These are phyloP conservation scores for Starmera dryadoides DNA, from an alignment of 805 yeast genomes.

Conservation along the genomic window DNA sequence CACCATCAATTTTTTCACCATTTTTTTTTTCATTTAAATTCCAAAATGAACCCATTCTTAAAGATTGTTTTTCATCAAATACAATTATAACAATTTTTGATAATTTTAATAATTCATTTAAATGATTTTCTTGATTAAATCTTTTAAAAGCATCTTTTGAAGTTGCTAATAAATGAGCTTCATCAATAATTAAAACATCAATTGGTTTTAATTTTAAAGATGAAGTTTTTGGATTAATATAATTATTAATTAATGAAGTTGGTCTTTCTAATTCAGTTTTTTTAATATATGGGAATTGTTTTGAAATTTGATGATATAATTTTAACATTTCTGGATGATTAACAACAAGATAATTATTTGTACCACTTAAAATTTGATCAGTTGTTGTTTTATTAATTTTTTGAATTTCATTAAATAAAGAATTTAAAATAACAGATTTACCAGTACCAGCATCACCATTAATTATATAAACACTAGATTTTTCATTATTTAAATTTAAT, in stretches of 20 bases:
- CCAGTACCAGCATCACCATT: slow-evolving; percentile 46
- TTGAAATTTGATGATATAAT: slow-evolving; percentile 31
- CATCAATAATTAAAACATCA: slow-evolving; percentile 37
- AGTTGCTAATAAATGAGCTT: slow-evolving; percentile 37
- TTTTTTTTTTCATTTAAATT: slow-evolving; percentile 14
- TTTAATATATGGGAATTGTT: slow-evolving; percentile 27
- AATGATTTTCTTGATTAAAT: slow-evolving; percentile 36
- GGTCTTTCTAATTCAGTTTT: slow-evolving; percentile 37
- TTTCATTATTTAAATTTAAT: slow-evolving; percentile 6
- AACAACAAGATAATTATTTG: slow-evolving; percentile 32
- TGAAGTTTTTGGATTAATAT: slow-evolving; percentile 4
- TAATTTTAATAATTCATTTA: slow-evolving; percentile 31
- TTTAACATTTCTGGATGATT: slow-evolving; percentile 44
- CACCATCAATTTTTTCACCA: slow-evolving; percentile 22
- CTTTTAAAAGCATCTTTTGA: slow-evolving; percentile 37
- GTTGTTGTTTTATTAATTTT: slow-evolving; percentile 14
- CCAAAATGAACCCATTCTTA: slow-evolving; percentile 42
- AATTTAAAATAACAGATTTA: slow-evolving; percentile 34
- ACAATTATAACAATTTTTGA: slow-evolving; percentile 34
- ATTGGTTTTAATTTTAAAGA: slow-evolving; percentile 9
- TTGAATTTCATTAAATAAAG: slow-evolving; percentile 36
- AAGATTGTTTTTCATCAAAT: slow-evolving; percentile 37
- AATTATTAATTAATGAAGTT: slow-evolving; percentile 33
- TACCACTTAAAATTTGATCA: slow-evolving; percentile 19
- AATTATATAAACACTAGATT: slow-evolving; percentile 31